phyloP scores from a whole-genome alignment of 257 asterid genomes.

The Solanum etuberosum region DNA sequence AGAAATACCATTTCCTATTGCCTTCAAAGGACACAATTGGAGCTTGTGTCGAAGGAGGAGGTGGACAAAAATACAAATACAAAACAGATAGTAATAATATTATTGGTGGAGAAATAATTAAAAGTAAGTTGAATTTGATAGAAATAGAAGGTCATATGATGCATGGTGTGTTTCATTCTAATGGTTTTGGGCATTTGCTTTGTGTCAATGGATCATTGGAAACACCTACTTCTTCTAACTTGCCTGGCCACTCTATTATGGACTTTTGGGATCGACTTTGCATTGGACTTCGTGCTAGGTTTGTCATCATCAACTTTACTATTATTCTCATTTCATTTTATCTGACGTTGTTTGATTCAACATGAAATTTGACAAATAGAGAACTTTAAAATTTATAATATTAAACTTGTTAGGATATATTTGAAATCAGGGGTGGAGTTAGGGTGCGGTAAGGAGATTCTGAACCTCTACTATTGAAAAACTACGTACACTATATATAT shows the following conservation, averaged over 20 bases:
- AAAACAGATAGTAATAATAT: neutral
- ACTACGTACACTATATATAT: neutral
- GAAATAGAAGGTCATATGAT: slow-evolving; percentile 59
- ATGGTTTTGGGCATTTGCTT: slow-evolving; percentile 91
- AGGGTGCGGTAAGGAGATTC: too few relatives aligned
- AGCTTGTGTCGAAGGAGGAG: slow-evolving; percentile 15
- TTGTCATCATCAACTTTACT: neutral
- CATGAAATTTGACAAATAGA: neutral
- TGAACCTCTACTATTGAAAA: neutral
- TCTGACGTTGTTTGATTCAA: fast-evolving
- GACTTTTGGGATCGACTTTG: slow-evolving; percentile 95
- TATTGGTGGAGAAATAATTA: neutral
- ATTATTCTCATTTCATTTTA: neutral
- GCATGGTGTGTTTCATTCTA: slow-evolving; percentile 91
- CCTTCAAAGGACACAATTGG: slow-evolving; percentile 43
- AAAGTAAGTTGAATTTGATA: slow-evolving; percentile 34
- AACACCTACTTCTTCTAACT: slow-evolving; percentile 43
- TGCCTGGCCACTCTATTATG: slow-evolving; percentile 78
- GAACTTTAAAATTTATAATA: neutral
- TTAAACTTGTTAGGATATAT: neutral
- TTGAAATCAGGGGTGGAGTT: neutral
- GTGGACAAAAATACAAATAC: neutral
- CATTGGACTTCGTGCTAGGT: slow-evolving; percentile 80
- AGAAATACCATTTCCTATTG: slow-evolving; percentile 80
- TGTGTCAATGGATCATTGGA: slow-evolving; percentile 62